Evolutionary conservation across 2,329 filamentous ascomycete genomes (phyloP).

Genomic region (Fusarium brevicatenulatum): DNA sequence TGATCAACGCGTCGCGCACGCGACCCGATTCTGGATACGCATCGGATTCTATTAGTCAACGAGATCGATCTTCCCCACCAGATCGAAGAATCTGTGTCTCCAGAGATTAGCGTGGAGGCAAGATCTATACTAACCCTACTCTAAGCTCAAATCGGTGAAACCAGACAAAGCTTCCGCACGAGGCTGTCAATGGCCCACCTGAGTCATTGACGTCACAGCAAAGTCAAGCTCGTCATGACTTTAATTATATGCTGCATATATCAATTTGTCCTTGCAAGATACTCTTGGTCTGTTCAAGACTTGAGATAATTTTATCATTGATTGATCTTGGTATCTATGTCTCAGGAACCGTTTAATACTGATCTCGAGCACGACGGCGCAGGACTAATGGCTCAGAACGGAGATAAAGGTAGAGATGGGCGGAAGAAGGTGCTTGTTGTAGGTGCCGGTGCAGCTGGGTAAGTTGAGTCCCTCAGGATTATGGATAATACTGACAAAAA

Average conservation of each 20-base stretch:
- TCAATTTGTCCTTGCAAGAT: neutral
- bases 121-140: conserved; percentile 11
- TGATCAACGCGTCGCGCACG: neutral
- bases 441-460: conserved; percentile 32
- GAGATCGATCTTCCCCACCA: conserved; percentile 3
- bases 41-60: neutral
- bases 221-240: conserved; percentile 38
- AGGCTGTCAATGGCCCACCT: neutral
- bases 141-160: conserved; percentile 10
- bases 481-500: neutral
- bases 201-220: conserved; percentile 35
- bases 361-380: conserved; percentile 26
- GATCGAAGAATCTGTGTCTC: neutral
- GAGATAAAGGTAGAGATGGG: conserved; percentile 10
- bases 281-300: neutral
- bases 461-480: rapidly evolving
- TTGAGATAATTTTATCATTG: neutral
- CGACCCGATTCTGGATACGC: neutral
- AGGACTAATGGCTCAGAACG: conserved; percentile 26
- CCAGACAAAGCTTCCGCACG: neutral
- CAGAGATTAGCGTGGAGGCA: neutral
- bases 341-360: neutral
- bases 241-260: neutral
- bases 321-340: neutral
- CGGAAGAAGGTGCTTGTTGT: conserved; percentile 20